Percentiles rank a stretch among this genome's conserved stretches.
These are phyloP conservation scores for Lachancea dasiensis DNA, from an alignment of 805 yeast species.

Conservation along the genomic window DNA sequence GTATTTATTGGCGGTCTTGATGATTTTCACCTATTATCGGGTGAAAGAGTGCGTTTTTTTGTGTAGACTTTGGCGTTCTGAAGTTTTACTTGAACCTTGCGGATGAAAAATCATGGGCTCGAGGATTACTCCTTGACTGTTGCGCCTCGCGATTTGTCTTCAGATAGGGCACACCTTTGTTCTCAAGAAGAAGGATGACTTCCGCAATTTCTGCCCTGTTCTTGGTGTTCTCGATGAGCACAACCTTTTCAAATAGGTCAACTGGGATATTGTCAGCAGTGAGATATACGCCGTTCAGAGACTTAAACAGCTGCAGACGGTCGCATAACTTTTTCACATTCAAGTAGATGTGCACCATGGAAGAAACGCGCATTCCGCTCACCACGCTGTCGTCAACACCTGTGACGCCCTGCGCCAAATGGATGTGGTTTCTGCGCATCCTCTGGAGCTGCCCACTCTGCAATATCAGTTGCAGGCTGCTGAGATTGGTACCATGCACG, in stretches of 20 bases:
- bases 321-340: conserved; percentile 43
- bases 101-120: too few relatives aligned
- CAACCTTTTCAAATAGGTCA: conserved; percentile 21
- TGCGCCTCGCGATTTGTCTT: background rate
- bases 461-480: conserved; percentile 44
- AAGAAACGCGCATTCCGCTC: conserved; percentile 65
- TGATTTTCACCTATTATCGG: too few relatives aligned
- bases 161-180: background rate
- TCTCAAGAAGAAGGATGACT: background rate
- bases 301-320: conserved; percentile 43
- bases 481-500: conserved; percentile 73
- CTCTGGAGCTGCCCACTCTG: conserved; percentile 49
- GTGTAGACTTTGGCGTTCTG: too few relatives aligned
- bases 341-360: conserved; percentile 54
- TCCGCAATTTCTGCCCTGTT: background rate
- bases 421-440: conserved; percentile 82
- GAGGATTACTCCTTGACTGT: background rate
- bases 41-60: too few relatives aligned
- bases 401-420: conserved; percentile 62
- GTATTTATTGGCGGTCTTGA: too few relatives aligned
- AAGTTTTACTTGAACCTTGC: too few relatives aligned
- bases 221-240: conserved; percentile 8
- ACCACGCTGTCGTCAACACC: conserved; percentile 41
- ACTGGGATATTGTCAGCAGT: conserved; percentile 47
- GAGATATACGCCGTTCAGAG: conserved; percentile 71